phyloP scores from a whole-genome alignment of 208 protist genomes.

The Herpetomonas tarakana region DNA sequence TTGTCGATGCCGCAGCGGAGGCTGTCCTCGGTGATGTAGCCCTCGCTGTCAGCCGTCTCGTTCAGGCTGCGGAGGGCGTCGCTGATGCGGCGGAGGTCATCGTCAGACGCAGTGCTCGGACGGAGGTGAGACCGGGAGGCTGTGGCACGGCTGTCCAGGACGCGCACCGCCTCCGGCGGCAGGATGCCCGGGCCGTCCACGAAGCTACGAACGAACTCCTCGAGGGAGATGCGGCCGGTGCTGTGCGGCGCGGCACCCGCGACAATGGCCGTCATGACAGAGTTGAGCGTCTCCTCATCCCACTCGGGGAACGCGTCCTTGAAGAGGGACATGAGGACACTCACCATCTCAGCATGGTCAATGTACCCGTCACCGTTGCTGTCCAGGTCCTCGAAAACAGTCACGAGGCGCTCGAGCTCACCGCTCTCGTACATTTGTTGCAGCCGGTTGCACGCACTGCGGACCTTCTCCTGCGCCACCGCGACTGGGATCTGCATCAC shows the following conservation, averaged over 20 bases:
- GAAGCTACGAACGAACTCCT: slow-evolving; percentile 72
- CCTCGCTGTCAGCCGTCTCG: slow-evolving; percentile 22
- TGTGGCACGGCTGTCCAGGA: not conserved
- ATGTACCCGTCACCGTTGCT: slow-evolving; percentile 39
- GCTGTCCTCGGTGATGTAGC: slow-evolving; percentile 31
- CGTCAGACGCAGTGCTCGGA: slow-evolving; percentile 22
- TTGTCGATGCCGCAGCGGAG: slow-evolving; percentile 30
- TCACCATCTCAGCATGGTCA: slow-evolving; percentile 47
- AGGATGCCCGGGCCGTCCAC: slow-evolving; percentile 36
- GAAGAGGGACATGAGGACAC: slow-evolving; percentile 54
- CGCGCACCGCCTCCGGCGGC: slow-evolving; percentile 9
- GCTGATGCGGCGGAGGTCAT: slow-evolving; percentile 42
- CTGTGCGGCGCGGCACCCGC: slow-evolving; percentile 41
- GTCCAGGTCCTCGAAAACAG: slow-evolving; percentile 30
- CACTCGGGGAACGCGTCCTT: slow-evolving; percentile 54
- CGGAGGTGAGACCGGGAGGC: not conserved
- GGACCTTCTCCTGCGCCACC: slow-evolving; percentile 54
- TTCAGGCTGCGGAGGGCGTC: slow-evolving; percentile 41
- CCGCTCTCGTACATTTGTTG: slow-evolving; percentile 56
- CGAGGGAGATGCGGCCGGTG: slow-evolving; percentile 38
- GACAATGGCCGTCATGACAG: slow-evolving; percentile 68
- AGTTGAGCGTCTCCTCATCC: slow-evolving; percentile 51
- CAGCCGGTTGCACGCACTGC: slow-evolving; percentile 41
- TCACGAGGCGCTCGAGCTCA: slow-evolving; percentile 47
- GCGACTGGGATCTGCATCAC: slow-evolving; percentile 52